phyloP scores from a whole-genome alignment of 2,329 filamentous ascomycete species.

The Fusarium albidum region DNA sequence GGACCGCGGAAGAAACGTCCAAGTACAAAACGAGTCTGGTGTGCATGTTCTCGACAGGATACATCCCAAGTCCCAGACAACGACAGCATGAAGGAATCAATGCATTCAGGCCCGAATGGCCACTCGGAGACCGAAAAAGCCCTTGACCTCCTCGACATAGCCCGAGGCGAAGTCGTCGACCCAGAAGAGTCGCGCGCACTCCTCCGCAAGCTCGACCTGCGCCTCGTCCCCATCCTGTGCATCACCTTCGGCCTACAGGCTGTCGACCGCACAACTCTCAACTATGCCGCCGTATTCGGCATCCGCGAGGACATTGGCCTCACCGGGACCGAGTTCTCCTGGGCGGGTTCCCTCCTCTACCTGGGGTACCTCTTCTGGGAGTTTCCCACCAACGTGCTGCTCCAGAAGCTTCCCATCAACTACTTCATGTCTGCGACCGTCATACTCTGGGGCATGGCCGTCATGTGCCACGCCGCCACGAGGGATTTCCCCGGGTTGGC shows the following conservation, averaged over 20 bases:
- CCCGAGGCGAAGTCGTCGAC: not conserved
- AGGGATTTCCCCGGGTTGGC: not conserved
- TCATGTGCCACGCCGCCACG: slow-evolving; percentile 5
- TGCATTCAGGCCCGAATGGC: not conserved
- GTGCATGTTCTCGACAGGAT: too few species aligned
- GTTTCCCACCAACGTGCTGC: slow-evolving; percentile 43
- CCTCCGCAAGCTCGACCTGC: slow-evolving; percentile 25
- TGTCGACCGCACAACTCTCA: slow-evolving; percentile 34
- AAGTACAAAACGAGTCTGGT: too few species aligned
- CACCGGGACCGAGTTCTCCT: slow-evolving; percentile 47
- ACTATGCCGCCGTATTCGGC: slow-evolving; percentile 50
- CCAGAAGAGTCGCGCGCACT: not conserved
- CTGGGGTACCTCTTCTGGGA: slow-evolving; percentile 47
- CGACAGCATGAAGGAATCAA: not conserved
- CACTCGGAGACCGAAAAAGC: not conserved
- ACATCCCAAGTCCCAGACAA: too few species aligned
- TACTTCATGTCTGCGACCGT: slow-evolving; percentile 12
- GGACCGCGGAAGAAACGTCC: too few species aligned
- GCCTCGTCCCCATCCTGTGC: slow-evolving; percentile 32
- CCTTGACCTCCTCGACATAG: not conserved
- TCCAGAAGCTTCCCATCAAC: slow-evolving; percentile 3
- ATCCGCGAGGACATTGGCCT: slow-evolving; percentile 48
- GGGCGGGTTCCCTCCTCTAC: slow-evolving; percentile 52
- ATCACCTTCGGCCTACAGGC: slow-evolving; percentile 33
- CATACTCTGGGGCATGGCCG: slow-evolving; percentile 3